Evolutionary conservation across 2,329 filamentous ascomycete genomes (phyloP), one percentile per base, ranked within the genome.

Genomic region (Amauroascus niger): DNA sequence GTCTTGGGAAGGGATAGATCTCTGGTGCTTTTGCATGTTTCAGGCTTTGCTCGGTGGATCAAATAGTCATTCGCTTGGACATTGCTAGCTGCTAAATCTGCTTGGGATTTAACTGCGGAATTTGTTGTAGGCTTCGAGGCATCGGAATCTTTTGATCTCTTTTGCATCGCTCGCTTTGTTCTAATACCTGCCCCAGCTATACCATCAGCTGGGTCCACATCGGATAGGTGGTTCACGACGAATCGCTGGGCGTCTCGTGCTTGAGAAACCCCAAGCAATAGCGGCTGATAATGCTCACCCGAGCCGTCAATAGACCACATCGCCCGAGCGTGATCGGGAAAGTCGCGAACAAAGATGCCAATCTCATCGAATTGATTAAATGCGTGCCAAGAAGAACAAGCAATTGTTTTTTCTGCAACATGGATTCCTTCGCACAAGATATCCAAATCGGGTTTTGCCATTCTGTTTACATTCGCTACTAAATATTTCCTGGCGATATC

Each of bases 321-420:
- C 14, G 72, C 67, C 2, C 79, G 78, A 2, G 78, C 76, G 0
- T 77, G 74, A 9, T 74, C 73, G 0, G 88, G 85, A 63, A 91
- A 88, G 28, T 79, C 70, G 2, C 79, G 65, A 2, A 95, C 70
- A 55, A 83, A 86, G 9, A 95, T 68, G 0, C 88, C 88, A 55
- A 96, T 77, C 64, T 95, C 87, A 60, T 91, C 87, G 20, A 81
- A 82, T 24, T 73, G 69, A 55, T 84, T 86, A 61, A 88, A 82
- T 0, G 81, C 74, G 22, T 74, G 74, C 75, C 88, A 90, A 26
- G 84, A 76, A 6, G 69, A 61, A 56, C 84, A 90, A 0, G 64
- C 59, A 0, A 82, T 63, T 0, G 86, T 82, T 2, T 73, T 61
- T 40, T 80, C 75, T 1, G 87, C 84, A 49, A 84, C 76, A 0